phyloP scores from a whole-genome alignment of 2,329 filamentous ascomycete species.

The Pseudocercospora crystallina region DNA sequence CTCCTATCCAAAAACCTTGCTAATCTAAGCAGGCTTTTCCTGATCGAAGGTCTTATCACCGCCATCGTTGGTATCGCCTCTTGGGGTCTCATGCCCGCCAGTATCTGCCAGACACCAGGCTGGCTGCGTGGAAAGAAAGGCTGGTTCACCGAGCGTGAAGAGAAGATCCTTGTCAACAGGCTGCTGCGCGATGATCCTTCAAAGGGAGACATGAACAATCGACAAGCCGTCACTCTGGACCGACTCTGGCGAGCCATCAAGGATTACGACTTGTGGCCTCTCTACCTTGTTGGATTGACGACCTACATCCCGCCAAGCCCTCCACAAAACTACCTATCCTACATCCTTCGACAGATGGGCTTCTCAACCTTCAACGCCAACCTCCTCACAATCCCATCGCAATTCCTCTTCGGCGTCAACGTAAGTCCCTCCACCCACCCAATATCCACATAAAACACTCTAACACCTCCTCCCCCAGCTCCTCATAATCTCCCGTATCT shows the following conservation, averaged over 20 bases:
- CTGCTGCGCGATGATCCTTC: conserved; percentile 60
- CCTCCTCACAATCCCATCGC: conserved; percentile 58
- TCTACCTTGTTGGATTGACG: conserved; percentile 21
- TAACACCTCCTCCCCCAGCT: conserved; percentile 35
- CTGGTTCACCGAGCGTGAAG: conserved; percentile 56
- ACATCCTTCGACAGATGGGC: conserved; percentile 34
- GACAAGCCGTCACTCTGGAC: conserved; percentile 53
- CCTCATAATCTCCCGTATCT: conserved; percentile 52
- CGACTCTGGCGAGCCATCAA: conserved; percentile 27
- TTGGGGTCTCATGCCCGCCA: conserved; percentile 41
- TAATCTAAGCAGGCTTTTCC: conserved; percentile 23
- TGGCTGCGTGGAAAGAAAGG: conserved; percentile 67
- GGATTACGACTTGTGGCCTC: conserved; percentile 44
- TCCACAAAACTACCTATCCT: conserved; percentile 56
- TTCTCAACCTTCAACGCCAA: conserved; percentile 61
- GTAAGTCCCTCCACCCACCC: not conserved
- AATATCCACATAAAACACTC: not conserved
- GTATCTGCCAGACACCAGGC: conserved; percentile 62
- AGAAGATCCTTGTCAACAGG: conserved; percentile 65
- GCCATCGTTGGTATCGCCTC: conserved; percentile 31
- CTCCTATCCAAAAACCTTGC: too few relatives aligned
- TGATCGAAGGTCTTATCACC: conserved; percentile 35
- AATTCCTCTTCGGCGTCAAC: conserved; percentile 25
- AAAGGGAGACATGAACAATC: conserved; percentile 58
- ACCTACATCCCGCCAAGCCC: conserved; percentile 55